phyloP scores from a whole-genome alignment of 2,329 filamentous ascomycete genomes.

The Penicillium concentricum region DNA sequence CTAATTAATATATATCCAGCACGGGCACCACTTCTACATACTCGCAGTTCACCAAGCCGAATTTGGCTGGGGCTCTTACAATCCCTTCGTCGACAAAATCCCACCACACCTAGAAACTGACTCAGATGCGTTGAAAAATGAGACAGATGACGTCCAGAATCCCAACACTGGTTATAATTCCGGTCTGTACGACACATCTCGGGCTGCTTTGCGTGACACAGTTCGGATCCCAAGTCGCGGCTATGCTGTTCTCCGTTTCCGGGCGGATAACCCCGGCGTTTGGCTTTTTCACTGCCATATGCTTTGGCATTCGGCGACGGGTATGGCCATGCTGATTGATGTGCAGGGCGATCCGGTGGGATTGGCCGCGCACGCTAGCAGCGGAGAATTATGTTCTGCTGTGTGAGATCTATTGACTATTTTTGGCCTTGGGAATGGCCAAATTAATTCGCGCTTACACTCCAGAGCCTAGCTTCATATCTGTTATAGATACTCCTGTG shows the following conservation, averaged over 20 bases:
- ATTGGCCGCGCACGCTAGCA: slow-evolving; percentile 15
- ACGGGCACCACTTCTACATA: slow-evolving; percentile 39
- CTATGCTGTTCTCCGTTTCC: slow-evolving; percentile 57
- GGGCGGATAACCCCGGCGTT: slow-evolving; percentile 53
- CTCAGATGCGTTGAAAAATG: slow-evolving; percentile 7
- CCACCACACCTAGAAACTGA: slow-evolving; percentile 21
- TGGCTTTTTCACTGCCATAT: slow-evolving; percentile 55
- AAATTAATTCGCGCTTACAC: background rate
- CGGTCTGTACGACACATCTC: slow-evolving; percentile 31
- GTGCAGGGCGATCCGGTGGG: slow-evolving; percentile 24
- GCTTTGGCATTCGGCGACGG: slow-evolving; percentile 51
- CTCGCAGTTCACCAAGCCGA: slow-evolving; percentile 28
- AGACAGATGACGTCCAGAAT: slow-evolving; percentile 13
- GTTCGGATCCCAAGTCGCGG: slow-evolving; percentile 55
- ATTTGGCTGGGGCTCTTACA: slow-evolving; percentile 41
- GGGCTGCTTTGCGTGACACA: slow-evolving; percentile 53
- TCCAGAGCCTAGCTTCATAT: background rate
- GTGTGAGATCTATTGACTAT: background rate
- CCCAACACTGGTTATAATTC: slow-evolving; percentile 23
- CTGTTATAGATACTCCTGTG: background rate
- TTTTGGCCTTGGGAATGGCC: background rate
- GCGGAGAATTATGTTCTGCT: background rate
- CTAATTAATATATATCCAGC: slow-evolving; percentile 20
- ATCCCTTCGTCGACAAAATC: slow-evolving; percentile 31
- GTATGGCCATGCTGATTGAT: slow-evolving; percentile 46